Evolutionary conservation across 2,329 filamentous ascomycete species (phyloP).

Genomic region (Ilyonectria mors-panacis): DNA sequence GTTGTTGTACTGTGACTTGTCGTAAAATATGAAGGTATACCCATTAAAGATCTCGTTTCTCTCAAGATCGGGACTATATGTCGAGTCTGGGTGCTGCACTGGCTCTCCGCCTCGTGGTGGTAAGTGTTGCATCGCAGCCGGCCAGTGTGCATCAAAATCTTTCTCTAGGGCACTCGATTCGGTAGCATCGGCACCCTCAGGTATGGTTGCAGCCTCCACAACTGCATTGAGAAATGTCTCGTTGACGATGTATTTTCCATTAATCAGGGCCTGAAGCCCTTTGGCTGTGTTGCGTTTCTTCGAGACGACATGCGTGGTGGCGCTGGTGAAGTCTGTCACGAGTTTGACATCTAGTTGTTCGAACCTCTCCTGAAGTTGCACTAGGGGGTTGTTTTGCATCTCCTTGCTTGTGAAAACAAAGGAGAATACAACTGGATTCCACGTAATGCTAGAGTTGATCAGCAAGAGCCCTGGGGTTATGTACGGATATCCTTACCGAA

Average conservation of each 20-base stretch:
- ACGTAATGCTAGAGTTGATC: constrained; percentile 73
- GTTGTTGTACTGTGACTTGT: constrained; percentile 80
- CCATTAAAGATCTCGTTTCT: constrained; percentile 84
- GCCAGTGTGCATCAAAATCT: constrained; percentile 87
- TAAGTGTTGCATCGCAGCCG: constrained; percentile 78
- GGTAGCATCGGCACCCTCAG: constrained; percentile 63
- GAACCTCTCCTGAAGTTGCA: constrained; percentile 74
- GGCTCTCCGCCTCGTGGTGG: constrained; percentile 84
- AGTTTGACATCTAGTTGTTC: constrained; percentile 94
- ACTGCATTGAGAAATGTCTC: constrained; percentile 82
- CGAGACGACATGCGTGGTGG: constrained; percentile 90
- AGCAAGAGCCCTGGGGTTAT: constrained; percentile 8
- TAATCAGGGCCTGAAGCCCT: constrained; percentile 87
- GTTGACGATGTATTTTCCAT: constrained; percentile 83
- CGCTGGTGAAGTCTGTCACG: constrained; percentile 76
- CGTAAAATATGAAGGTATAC: constrained; percentile 91
- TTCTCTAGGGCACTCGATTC: constrained; percentile 75
- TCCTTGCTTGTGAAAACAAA: constrained; percentile 84
- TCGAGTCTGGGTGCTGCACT: constrained; percentile 74
- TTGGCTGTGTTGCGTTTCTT: constrained; percentile 92
- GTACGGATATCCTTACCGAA: constrained; percentile 63
- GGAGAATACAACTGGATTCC: constrained; percentile 85
- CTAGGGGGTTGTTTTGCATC: constrained; percentile 75
- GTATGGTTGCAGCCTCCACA: constrained; percentile 69
- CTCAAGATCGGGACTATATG: constrained; percentile 78